Percentiles rank a stretch among this genome's conserved stretches.
Evolutionary conservation across 2,329 filamentous ascomycete species (phyloP).

Genomic region (Drechslerella stenobrocha): DNA sequence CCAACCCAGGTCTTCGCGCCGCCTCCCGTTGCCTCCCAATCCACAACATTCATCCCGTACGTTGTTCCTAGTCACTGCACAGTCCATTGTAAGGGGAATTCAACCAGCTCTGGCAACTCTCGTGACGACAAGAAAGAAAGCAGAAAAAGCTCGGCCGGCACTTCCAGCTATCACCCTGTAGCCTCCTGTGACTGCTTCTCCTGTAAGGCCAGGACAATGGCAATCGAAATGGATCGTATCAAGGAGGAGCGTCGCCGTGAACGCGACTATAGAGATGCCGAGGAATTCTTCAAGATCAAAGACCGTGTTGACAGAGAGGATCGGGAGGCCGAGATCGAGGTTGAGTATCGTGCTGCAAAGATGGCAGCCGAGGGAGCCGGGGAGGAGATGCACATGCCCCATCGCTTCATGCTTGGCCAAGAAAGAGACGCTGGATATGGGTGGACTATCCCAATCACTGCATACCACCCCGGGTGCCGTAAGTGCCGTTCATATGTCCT

Average conservation of each 20-base stretch:
- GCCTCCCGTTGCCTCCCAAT: conserved; percentile 10
- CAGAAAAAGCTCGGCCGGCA: conserved; percentile 10
- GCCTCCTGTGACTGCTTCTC: conserved; percentile 21
- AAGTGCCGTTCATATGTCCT: too few species aligned
- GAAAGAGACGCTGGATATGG: conserved; percentile 15
- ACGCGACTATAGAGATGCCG: conserved; percentile 30
- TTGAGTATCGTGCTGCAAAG: conserved; percentile 27
- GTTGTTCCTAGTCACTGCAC: conserved; percentile 13
- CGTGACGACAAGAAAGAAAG: conserved; percentile 3
- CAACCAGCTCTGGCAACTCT: conserved; percentile 4
- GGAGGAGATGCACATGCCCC: conserved; percentile 2
- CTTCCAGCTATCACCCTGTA: conserved; percentile 26
- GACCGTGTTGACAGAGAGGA: conserved; percentile 35
- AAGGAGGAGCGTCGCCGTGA: conserved; percentile 32
- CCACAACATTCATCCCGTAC: conserved; percentile 42
- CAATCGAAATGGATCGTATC: conserved; percentile 34
- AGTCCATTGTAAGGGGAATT: conserved; percentile 13
- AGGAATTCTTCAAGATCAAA: conserved; percentile 30
- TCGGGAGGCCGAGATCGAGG: conserved; percentile 19
- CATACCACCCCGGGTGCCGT: conserved; percentile 26
- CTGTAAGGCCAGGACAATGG: conserved; percentile 40
- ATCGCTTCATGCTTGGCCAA: not conserved
- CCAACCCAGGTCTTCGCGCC: conserved; percentile 20
- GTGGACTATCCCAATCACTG: conserved; percentile 28
- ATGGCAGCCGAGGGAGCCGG: not conserved